Percentiles rank a stretch among this genome's conserved stretches.
phyloP scores from a whole-genome alignment of 305 asterid species.

The Fraxinus angustifolia region DNA sequence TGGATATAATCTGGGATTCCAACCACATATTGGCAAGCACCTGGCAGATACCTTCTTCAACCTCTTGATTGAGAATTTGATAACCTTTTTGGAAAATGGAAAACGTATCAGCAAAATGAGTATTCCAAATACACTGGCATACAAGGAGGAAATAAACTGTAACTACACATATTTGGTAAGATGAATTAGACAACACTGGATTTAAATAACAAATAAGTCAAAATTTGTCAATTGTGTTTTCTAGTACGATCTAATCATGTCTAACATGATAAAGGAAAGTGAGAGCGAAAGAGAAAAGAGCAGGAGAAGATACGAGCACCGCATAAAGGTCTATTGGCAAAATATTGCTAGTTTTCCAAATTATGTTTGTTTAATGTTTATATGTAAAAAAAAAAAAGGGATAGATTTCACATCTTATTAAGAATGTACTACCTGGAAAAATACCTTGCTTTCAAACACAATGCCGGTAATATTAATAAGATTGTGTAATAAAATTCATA shows the following conservation, averaged over 20 bases:
- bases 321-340: neutral
- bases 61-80: conserved; percentile 71
- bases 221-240: neutral
- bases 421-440: neutral
- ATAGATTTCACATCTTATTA: neutral
- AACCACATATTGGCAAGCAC: conserved; percentile 81
- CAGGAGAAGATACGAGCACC: neutral
- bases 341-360: neutral
- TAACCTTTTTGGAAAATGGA: conserved; percentile 41
- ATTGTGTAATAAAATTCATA: neutral
- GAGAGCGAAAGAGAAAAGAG: neutral
- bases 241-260: neutral
- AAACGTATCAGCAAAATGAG: conserved; percentile 2
- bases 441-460: neutral
- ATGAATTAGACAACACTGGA: neutral
- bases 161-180: neutral
- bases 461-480: neutral
- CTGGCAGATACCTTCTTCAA: conserved; percentile 85
- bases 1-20: conserved; percentile 50
- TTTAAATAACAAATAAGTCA: neutral
- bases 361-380: neutral
- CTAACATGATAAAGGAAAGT: neutral
- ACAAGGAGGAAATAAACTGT: neutral
- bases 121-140: neutral
- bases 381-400: neutral